A percentile compares a stretch with the other conserved stretches of the same genome.
phyloP scores from a whole-genome alignment of 352 stramenopile genomes.

The Phytophthora hibernalis region DNA sequence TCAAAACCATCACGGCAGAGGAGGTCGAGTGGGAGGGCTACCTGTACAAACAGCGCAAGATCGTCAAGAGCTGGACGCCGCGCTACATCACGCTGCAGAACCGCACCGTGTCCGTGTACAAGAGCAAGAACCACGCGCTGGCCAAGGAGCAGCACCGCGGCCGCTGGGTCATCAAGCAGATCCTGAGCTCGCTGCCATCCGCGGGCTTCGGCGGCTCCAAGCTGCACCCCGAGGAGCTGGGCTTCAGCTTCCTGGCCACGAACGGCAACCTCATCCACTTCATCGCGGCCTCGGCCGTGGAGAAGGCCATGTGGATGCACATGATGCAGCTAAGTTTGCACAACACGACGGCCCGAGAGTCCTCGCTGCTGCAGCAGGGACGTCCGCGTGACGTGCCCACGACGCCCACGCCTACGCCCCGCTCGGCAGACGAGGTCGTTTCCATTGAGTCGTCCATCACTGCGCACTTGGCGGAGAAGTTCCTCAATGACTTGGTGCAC shows the following conservation, averaged over 20 bases:
- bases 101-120: conserved; percentile 84
- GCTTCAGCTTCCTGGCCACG: conserved; percentile 86
- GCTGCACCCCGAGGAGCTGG: conserved; percentile 75
- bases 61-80: conserved; percentile 90
- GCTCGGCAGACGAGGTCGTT: conserved; percentile 58
- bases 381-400: conserved; percentile 37
- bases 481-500: conserved; percentile 67
- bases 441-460: conserved; percentile 68
- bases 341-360: conserved; percentile 51
- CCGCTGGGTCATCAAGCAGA: conserved; percentile 84
- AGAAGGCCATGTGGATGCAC: conserved; percentile 87
- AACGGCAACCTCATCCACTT: conserved; percentile 89
- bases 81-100: conserved; percentile 90
- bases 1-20: conserved; percentile 87
- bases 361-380: conserved; percentile 47
- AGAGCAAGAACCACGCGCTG: conserved; percentile 87
- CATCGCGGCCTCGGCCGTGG: conserved; percentile 74
- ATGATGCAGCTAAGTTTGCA: conserved; percentile 79
- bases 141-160: conserved; percentile 81
- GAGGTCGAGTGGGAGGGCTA: conserved; percentile 91
- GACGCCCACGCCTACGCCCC: conserved; percentile 30
- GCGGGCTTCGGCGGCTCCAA: conserved; percentile 84
- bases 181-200: conserved; percentile 79
- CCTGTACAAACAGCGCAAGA: conserved; percentile 90
- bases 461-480: conserved; percentile 76